phyloP scores from a whole-genome alignment of 108 stramenopile species.

The Fragilariopsis cylindrus region DNA sequence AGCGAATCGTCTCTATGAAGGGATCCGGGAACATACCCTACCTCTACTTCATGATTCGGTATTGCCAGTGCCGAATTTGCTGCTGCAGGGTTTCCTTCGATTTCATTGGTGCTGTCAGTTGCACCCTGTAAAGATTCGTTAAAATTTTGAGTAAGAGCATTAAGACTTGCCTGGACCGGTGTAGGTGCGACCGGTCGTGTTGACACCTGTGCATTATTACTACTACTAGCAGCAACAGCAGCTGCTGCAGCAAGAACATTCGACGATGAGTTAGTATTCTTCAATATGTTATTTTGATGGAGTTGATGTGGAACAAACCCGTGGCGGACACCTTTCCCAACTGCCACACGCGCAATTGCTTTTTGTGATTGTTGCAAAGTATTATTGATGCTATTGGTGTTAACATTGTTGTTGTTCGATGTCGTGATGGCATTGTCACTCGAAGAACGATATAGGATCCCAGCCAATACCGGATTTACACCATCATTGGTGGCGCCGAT shows the following conservation, averaged over 20 bases:
- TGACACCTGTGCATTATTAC: background rate
- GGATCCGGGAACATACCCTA: conserved; percentile 38
- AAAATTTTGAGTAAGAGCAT: conserved; percentile 64
- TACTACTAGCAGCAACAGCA: conserved; percentile 8
- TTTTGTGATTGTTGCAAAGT: conserved; percentile 31
- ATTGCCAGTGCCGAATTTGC: background rate
- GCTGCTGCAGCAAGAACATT: conserved; percentile 20
- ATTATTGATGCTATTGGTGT: background rate
- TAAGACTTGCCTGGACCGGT: conserved; percentile 45
- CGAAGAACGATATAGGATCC: conserved; percentile 36
- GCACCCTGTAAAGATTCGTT: conserved; percentile 31
- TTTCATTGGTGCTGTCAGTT: background rate
- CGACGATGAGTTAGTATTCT: conserved; percentile 1
- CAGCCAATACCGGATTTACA: conserved; percentile 44
- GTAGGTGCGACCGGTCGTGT: background rate
- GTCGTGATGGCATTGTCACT: background rate
- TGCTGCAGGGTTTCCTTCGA: background rate
- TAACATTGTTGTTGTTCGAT: background rate
- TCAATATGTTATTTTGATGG: background rate
- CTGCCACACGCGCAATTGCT: conserved; percentile 52
- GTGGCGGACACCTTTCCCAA: conserved; percentile 59
- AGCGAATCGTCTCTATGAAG: conserved; percentile 71
- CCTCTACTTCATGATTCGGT: background rate
- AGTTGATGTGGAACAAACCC: conserved; percentile 25
- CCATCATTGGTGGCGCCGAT: background rate